Percentiles rank a stretch among this genome's conserved stretches.
Conservation (phyloP, 441 rosid genomes). For the Mallotus repandus region DNA sequence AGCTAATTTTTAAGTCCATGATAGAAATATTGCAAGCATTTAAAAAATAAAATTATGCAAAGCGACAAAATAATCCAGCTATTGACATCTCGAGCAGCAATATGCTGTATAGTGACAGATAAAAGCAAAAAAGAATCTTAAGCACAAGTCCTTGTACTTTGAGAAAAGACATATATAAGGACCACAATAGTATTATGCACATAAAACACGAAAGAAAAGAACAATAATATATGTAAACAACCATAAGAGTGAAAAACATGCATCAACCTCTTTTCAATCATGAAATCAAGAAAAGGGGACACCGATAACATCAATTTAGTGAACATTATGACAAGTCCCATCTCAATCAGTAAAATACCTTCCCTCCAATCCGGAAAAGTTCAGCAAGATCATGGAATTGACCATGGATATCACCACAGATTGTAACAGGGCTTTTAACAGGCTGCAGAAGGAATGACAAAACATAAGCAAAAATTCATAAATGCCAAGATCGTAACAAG, state of each 20-base stretch:
- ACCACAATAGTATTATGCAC: background rate
- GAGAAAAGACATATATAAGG: too few relatives aligned
- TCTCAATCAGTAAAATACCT: conserved; percentile 42
- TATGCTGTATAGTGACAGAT: background rate
- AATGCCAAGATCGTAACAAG: background rate
- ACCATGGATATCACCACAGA: conserved; percentile 91
- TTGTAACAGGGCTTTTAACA: conserved; percentile 89
- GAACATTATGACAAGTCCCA: background rate
- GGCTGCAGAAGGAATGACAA: conserved; percentile 49
- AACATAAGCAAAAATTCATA: conserved; percentile 1
- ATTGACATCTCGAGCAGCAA: background rate
- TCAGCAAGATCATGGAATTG: conserved; percentile 97
- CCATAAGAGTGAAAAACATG: background rate
- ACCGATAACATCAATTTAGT: background rate
- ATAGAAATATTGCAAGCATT: background rate
- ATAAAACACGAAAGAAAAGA: background rate
- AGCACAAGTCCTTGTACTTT: background rate
- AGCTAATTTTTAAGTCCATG: background rate
- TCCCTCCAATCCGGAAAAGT: conserved; percentile 92
- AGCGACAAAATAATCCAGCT: background rate
- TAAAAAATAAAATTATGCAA: background rate
- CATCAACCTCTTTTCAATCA: background rate
- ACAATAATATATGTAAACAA: background rate
- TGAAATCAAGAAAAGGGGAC: background rate
- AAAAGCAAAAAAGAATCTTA: background rate